phyloP scores from a whole-genome alignment of 352 stramenopile species.

The Phytopythium montanum region DNA sequence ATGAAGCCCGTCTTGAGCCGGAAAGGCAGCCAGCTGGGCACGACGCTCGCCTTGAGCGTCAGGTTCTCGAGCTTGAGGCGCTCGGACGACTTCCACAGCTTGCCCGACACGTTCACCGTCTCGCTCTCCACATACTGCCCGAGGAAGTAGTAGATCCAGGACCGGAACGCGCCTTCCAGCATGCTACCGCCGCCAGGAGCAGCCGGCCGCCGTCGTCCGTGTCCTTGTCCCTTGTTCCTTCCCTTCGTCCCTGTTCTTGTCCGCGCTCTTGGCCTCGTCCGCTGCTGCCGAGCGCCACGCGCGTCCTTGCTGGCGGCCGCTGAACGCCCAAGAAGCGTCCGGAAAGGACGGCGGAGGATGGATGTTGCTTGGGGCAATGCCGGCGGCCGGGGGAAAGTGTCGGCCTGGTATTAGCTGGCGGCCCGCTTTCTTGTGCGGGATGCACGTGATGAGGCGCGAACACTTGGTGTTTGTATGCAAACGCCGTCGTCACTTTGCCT shows the following conservation, averaged over 20 bases:
- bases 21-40: slow-evolving; percentile 82
- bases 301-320: not conserved
- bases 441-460: too few relatives aligned
- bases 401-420: not conserved
- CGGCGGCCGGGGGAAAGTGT: not conserved
- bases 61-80: slow-evolving; percentile 86
- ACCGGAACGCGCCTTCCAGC: slow-evolving; percentile 87
- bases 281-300: not conserved
- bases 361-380: not conserved
- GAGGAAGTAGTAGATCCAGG: slow-evolving; percentile 82
- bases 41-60: slow-evolving; percentile 77
- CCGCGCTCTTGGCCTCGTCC: not conserved
- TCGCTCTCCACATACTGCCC: slow-evolving; percentile 87
- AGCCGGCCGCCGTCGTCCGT: too few relatives aligned
- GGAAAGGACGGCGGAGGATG: not conserved
- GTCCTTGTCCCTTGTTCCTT: too few relatives aligned
- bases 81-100: slow-evolving; percentile 87
- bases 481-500: not conserved
- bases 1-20: slow-evolving; percentile 86
- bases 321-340: not conserved
- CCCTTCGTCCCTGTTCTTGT: too few relatives aligned
- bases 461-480: not conserved
- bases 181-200: slow-evolving; percentile 31
- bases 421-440: not conserved
- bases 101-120: slow-evolving; percentile 80